Evolutionary conservation across 2,329 filamentous ascomycete genomes (phyloP), one percentile per base, ranked within the genome.

Genomic region (Alternaria gaisen): DNA sequence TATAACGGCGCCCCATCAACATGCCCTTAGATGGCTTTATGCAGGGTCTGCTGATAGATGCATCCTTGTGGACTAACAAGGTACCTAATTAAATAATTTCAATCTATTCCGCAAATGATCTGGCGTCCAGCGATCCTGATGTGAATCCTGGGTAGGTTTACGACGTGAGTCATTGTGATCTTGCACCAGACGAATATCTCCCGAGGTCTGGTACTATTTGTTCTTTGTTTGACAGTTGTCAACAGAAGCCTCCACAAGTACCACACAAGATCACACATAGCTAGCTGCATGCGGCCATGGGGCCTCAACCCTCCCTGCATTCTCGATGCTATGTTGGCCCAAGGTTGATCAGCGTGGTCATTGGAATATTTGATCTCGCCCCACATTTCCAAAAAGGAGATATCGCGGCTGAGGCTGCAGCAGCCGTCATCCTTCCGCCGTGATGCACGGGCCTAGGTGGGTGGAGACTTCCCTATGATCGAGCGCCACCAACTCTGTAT

Each of bases 361-460:
- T 50, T 20, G 32, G 46, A 26, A 26, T 14, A 38, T 36, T 38
- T 20, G 6, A 36, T 26, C 9, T 50, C 32, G 46, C 46, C 46
- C 46, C 46, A 36, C 30, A 50, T 36, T 50, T 50, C 32, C 46
- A 50, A 36, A 26, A 18, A 38, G 46, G 32, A 38, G 20, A 50
- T 38, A 50, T 50, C 36, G 46, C 46, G 32, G 32, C 34, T 50
- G 34, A 50, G 32, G 46, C 46, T 50, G 46, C 46, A 50, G 46
- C 46, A n/a, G 32, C 46, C 46, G 24, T 36, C 46, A 34, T 34
- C 46, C 30, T 48, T 36, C 30, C 30, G 46, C 30, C 18, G 34
- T 5, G 12, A 12, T 3, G 46, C 30, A 22, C 20, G 20, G 30
- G 7, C 32, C 20, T 24, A 36, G 9, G 5, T 2, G 18, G 32